phyloP scores from a whole-genome alignment of 768 basidiomycete genomes.

The Termitomyces sp. region DNA sequence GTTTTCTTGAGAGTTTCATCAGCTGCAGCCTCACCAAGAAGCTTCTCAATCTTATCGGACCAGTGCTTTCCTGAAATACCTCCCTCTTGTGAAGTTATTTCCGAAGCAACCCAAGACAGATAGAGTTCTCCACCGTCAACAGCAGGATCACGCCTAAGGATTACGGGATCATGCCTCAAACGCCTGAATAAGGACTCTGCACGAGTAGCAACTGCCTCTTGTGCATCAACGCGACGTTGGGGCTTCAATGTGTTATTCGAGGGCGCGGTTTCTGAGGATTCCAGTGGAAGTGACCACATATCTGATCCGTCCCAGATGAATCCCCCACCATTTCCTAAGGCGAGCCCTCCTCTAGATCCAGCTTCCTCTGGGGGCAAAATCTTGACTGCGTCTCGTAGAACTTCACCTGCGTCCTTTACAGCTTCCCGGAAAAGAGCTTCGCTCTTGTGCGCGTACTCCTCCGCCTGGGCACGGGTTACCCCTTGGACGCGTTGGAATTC shows the following conservation, averaged over 20 bases:
- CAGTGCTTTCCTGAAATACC: conserved; percentile 59
- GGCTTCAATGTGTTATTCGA: conserved; percentile 4
- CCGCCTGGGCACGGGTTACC: conserved; percentile 70
- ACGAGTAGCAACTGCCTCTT: conserved; percentile 62
- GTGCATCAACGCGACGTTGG: conserved; percentile 29
- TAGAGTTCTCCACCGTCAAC: conserved; percentile 56
- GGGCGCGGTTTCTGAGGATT: conserved; percentile 18
- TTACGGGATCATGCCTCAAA: conserved; percentile 68
- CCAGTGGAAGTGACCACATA: conserved; percentile 73
- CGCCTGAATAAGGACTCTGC: conserved; percentile 75
- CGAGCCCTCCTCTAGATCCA: neutral
- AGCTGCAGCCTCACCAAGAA: conserved; percentile 47
- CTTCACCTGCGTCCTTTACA: conserved; percentile 77
- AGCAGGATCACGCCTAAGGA: conserved; percentile 74
- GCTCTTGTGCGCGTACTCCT: conserved; percentile 80
- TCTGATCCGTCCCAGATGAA: conserved; percentile 84
- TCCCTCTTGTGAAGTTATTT: conserved; percentile 49
- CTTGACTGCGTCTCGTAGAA: conserved; percentile 85
- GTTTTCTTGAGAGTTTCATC: conserved; percentile 50
- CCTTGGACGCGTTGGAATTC: conserved; percentile 77
- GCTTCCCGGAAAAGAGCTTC: conserved; percentile 62
- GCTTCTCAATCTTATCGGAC: conserved; percentile 44
- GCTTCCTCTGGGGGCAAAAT: conserved; percentile 78
- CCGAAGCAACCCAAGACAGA: conserved; percentile 48
- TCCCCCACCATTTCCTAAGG: conserved; percentile 23